phyloP scores from a whole-genome alignment of 257 asterid species.

The Solanum ahanhuiri region DNA sequence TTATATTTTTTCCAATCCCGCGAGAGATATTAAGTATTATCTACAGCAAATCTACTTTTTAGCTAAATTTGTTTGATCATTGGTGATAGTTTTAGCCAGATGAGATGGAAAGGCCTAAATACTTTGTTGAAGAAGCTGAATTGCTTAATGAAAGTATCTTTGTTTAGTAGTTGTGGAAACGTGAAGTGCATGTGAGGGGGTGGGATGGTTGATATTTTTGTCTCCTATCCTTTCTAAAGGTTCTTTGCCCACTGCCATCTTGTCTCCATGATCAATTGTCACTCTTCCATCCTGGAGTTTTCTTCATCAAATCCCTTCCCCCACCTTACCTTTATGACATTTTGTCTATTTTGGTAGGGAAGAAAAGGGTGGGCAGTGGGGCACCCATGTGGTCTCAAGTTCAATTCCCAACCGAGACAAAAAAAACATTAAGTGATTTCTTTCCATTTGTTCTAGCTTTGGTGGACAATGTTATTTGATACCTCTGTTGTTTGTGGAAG shows the following conservation, averaged over 20 bases:
- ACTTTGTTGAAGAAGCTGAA: constrained; percentile 9
- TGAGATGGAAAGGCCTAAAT: constrained; percentile 4
- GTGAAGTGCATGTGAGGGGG: constrained; percentile 41
- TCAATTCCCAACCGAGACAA: not conserved
- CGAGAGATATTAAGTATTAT: not conserved
- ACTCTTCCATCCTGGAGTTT: not conserved
- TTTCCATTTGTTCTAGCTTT: not conserved
- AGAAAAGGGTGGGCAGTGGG: not conserved
- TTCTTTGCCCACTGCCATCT: constrained; percentile 9
- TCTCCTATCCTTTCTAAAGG: constrained; percentile 24
- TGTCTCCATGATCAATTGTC: constrained; percentile 13
- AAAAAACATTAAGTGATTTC: not conserved
- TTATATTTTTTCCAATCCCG: not conserved
- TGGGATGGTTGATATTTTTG: constrained; percentile 16
- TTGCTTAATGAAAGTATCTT: not conserved
- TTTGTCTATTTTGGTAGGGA: not conserved
- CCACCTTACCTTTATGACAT: not conserved
- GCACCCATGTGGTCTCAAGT: not conserved
- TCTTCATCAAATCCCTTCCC: not conserved
- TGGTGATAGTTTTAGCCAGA: not conserved
- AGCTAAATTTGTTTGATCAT: not conserved
- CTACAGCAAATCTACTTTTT: not conserved
- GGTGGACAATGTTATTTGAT: not conserved
- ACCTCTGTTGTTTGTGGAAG: not conserved
- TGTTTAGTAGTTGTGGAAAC: not conserved